These are phyloP conservation scores for Serpula lacrymans DNA, from an alignment of 768 basidiomycete genomes.

Conservation along the genomic window DNA sequence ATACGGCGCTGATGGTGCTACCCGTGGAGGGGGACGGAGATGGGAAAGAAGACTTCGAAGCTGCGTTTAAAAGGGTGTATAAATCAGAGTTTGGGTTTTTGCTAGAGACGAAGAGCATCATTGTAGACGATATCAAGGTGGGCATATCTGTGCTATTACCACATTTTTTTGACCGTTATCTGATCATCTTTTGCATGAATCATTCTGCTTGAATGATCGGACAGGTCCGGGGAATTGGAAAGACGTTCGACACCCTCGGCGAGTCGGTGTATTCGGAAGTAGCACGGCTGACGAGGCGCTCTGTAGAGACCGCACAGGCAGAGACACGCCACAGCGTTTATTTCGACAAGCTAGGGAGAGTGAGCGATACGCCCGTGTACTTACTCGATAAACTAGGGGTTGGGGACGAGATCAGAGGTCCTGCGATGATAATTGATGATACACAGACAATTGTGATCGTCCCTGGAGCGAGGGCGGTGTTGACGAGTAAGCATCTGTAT, in stretches of 20 bases:
- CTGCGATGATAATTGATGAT: slow-evolving; percentile 92
- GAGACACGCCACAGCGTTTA: slow-evolving; percentile 67
- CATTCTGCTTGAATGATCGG: not conserved
- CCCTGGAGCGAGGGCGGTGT: slow-evolving; percentile 61
- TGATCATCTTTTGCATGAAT: slow-evolving; percentile 2
- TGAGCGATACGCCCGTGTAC: slow-evolving; percentile 78
- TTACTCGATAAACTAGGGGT: slow-evolving; percentile 59
- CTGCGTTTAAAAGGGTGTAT: slow-evolving; percentile 77
- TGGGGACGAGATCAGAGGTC: slow-evolving; percentile 76
- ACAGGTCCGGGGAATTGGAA: slow-evolving; percentile 85
- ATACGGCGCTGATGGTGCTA: slow-evolving; percentile 88
- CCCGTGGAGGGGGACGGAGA: slow-evolving; percentile 47
- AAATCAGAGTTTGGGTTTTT: slow-evolving; percentile 90
- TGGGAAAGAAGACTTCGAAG: slow-evolving; percentile 68
- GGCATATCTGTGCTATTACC: slow-evolving; percentile 9
- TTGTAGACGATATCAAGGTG: slow-evolving; percentile 91
- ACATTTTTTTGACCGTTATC: not conserved
- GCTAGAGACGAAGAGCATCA: slow-evolving; percentile 75
- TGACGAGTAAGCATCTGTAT: slow-evolving; percentile 68
- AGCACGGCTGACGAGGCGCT: slow-evolving; percentile 42
- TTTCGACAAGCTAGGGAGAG: slow-evolving; percentile 76
- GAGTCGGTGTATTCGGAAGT: slow-evolving; percentile 78
- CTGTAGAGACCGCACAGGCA: slow-evolving; percentile 39
- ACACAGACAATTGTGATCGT: slow-evolving; percentile 94
- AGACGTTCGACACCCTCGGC: slow-evolving; percentile 81